Evolutionary conservation across 768 basidiomycete species (phyloP).

Genomic region (Xerocomellus intermedius): DNA sequence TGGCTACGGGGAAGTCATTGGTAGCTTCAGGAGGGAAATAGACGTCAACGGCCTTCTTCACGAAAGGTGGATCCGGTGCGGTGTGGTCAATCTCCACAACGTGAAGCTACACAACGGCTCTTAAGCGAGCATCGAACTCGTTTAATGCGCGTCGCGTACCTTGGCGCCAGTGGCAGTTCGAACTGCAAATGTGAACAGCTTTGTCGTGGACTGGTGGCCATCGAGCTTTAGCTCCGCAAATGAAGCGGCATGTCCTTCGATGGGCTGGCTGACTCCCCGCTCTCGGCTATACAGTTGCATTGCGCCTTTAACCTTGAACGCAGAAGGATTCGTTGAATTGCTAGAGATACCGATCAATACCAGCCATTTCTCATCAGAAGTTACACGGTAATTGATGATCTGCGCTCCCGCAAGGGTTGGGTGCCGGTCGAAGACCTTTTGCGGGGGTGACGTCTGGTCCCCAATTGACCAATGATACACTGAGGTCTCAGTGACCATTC

Average conservation of each 20-base stretch:
- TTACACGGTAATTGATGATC: constrained; percentile 97
- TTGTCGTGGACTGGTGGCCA: constrained; percentile 79
- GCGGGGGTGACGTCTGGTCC: constrained; percentile 73
- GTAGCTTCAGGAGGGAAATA: constrained; percentile 98
- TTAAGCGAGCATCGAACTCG: constrained; percentile 5
- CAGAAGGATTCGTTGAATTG: constrained; percentile 87
- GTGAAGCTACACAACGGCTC: constrained; percentile 65
- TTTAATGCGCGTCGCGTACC: constrained; percentile 46
- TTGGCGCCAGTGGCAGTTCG: constrained; percentile 97
- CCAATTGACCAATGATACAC: constrained; percentile 89
- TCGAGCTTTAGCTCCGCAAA: constrained; percentile 93
- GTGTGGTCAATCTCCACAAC: constrained; percentile 98
- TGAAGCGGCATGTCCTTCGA: constrained; percentile 97
- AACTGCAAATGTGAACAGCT: constrained; percentile 93
- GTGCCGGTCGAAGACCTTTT: constrained; percentile 97
- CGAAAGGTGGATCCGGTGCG: constrained; percentile 87
- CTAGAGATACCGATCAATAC: constrained; percentile 94
- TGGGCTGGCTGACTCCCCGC: constrained; percentile 92
- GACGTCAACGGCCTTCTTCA: constrained; percentile 97
- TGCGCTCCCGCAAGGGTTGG: constrained; percentile 91
- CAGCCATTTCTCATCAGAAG: constrained; percentile 94
- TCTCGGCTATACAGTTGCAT: constrained; percentile 97
- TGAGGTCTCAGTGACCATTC: constrained; percentile 91
- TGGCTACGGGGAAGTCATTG: constrained; percentile 98
- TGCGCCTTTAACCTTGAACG: constrained; percentile 97